Evolutionary conservation across 306 rosid species (phyloP).

Genomic region (Prunus padus): DNA sequence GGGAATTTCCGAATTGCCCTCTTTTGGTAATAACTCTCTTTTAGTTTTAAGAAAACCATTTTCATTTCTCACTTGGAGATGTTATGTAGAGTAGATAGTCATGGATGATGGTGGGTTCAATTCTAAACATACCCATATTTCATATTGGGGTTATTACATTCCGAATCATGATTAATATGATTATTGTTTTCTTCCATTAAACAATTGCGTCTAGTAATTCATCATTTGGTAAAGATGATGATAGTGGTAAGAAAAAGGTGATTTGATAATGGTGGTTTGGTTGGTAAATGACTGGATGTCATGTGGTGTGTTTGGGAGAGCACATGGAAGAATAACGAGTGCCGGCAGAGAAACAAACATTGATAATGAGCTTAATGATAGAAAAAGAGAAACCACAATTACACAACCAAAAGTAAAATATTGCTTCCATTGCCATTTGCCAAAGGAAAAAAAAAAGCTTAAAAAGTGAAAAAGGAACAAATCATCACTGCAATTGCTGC

Average conservation of each 20-base stretch:
- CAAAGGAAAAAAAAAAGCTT: conserved; percentile 19
- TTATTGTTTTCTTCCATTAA: background rate
- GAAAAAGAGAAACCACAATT: conserved; percentile 28
- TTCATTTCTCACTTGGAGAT: background rate
- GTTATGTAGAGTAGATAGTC: background rate
- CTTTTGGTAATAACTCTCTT: background rate
- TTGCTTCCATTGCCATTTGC: conserved; percentile 53
- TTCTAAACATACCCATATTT: background rate
- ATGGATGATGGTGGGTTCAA: background rate
- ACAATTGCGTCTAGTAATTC: conserved; percentile 20
- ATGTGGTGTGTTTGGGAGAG: conserved; percentile 30
- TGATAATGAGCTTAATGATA: conserved; percentile 15
- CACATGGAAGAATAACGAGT: conserved; percentile 52
- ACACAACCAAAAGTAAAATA: conserved; percentile 47
- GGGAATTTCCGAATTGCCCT: background rate
- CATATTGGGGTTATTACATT: background rate
- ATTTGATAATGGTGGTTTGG: conserved; percentile 44
- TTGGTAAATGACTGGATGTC: conserved; percentile 25
- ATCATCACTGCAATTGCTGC: conserved; percentile 49
- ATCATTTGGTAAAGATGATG: conserved; percentile 36
- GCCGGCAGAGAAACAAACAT: conserved; percentile 38
- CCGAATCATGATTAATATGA: background rate
- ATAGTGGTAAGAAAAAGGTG: conserved; percentile 33
- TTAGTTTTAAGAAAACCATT: background rate
- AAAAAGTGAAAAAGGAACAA: conserved; percentile 9